Base-by-base conservation (phyloP, 192 early-diverging fungal genomes). In the Coemansia sp. region DNA sequence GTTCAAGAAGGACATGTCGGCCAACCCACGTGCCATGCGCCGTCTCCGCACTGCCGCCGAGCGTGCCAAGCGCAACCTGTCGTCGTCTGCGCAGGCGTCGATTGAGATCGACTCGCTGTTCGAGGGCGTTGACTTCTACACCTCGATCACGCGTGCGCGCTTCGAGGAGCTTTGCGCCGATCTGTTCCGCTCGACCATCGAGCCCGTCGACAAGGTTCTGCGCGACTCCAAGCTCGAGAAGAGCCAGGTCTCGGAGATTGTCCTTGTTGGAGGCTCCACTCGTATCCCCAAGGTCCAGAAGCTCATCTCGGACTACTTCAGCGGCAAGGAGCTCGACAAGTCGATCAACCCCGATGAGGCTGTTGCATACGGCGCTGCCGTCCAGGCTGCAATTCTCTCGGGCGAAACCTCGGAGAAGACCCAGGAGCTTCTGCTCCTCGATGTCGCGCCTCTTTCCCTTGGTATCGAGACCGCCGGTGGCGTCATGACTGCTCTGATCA, bases 281-380 rank as follows among this genome's bases (percentile, higher is more conserved):
- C 96, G 96, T 90, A 98, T 98, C 86, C 96, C 96, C 87, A 97
- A 95, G 89, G 89, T 98, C 81, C 94, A 96, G 86, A 94, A 96
- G 89, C 90, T 98, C 83, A 90, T 98, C 76, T 92, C 93, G 44
- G 95, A 97, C 88, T 97, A 90, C 90, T 98, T 98, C 86, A 95
- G 94, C 90, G 95, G 95, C 75, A 98, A 98, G 90, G 93, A 98
- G 87, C 94, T 92, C 79, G 95, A 96, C 92, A 95, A 93, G 89
- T 95, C 93, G 67, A 95, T 98, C 86, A 97, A 99, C 91, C 97
- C 95, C 71, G 95, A 99, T 86, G 95, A 99, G 86, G 95, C 95
- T 63, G 97, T 97, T 68, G 97, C 97, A 71, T 97, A 96, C 78
- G 97, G 97, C 86, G 97, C 97, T 61, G 95, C 95, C 75, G 95